These are phyloP conservation scores for Solanum appendiculatum DNA, from an alignment of 257 asterid species.

Conservation along the genomic window DNA sequence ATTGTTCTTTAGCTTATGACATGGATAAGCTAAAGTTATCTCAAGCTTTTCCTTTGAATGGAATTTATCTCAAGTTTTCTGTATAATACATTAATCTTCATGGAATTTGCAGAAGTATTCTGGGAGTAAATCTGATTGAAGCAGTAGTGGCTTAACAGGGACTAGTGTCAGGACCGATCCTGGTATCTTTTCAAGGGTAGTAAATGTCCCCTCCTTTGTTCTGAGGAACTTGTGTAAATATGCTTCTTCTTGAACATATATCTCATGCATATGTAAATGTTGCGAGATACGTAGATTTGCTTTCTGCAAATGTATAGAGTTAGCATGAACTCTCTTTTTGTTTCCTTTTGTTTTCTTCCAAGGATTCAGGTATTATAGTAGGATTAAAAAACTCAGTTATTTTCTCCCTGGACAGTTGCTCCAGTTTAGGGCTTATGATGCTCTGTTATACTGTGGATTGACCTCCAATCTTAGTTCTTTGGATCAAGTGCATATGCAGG, in stretches of 20 bases:
- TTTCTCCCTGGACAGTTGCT: neutral
- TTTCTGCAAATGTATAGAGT: neutral
- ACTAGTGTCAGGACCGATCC: neutral
- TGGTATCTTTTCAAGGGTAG: neutral
- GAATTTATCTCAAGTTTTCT: neutral
- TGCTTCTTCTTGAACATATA: neutral
- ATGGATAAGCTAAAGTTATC: neutral
- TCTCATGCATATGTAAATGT: neutral
- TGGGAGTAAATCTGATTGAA: constrained; percentile 25
- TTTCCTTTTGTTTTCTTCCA: neutral
- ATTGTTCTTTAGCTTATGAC: neutral
- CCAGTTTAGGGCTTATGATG: neutral
- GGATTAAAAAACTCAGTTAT: neutral
- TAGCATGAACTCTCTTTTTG: neutral
- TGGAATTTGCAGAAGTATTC: constrained; percentile 25
- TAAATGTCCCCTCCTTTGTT: neutral
- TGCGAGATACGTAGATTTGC: neutral
- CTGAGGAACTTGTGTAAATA: neutral
- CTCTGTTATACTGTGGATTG: neutral
- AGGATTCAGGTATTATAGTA: neutral
- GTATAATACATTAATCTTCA: neutral
- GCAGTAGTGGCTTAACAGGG: constrained; percentile 13
- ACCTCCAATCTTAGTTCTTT: neutral
- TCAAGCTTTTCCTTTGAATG: neutral
- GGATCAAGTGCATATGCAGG: neutral